Base-by-base conservation (phyloP, 148 eudicot genomes). In the Suaeda aralocaspica region DNA sequence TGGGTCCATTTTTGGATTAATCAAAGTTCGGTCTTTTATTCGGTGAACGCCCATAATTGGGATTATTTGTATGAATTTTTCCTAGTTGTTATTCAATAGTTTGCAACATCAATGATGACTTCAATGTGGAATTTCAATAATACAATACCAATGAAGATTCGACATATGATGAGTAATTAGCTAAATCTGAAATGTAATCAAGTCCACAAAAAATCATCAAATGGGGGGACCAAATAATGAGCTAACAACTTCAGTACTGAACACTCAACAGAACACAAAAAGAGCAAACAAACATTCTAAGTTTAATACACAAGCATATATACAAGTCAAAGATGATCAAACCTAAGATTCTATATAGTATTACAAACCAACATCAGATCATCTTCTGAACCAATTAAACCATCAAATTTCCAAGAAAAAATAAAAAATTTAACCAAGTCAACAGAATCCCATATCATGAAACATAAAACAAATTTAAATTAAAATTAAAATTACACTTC, bases 281-380 rank as follows among this genome's bases (percentile, higher is more conserved):
- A 36, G 8, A 36, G 41, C 41, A 3, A 36, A 36, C 64, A 60
- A 60, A 60, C 10, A 31, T 57, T 59, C 62, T 6, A 30, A 18
- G 25, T 33, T 33, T n/a, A 60, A 8, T 8, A 34, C 19, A 29
- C 21, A 30, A n/a, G 41, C 8, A 36, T 36, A 36, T 36, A 36
- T 34, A 62, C 42, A 24, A 63, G 67, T 63, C 67, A 63, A 63
- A 12, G 50, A 2, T 63, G 48, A 41, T 63, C 50, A 63, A 63
- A 63, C 41, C 67, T 42, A 8, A 39, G 30, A 63, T 4, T 36
- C 41, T 8, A 3, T 22, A 16, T 34, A 60, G 33, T 46, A 19
- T 21, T 2, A 63, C 63, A 59, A n/a, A 29, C 39, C 63, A 26
- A 33, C 36, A 34, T 34, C 67, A 63, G 67, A 63, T 63, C 67